Conservation (phyloP, 352 stramenopile genomes). For the Phytophthora capsici region DNA sequence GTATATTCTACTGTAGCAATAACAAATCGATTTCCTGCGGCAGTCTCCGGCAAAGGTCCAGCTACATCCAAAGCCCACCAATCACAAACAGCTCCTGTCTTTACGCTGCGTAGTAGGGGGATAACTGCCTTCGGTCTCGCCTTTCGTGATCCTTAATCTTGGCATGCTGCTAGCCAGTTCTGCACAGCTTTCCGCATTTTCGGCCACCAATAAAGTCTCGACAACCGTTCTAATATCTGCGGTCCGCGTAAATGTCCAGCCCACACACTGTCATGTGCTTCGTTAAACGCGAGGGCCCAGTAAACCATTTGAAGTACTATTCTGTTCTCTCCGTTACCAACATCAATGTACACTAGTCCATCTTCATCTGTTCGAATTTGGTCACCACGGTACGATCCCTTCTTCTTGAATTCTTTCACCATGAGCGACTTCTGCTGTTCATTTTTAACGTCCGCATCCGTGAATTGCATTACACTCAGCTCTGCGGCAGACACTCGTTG, state of each 20-base stretch:
- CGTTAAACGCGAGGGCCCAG: constrained; percentile 10
- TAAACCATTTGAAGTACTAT: background rate
- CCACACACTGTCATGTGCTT: constrained; percentile 14
- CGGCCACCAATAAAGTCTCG: constrained; percentile 8
- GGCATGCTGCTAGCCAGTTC: background rate
- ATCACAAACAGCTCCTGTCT: constrained; percentile 11
- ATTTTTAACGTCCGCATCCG: no score
- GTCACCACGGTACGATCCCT: no score
- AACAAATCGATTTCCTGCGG: constrained; percentile 13
- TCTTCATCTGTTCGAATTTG: background rate
- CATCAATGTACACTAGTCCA: background rate
- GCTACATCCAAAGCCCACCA: constrained; percentile 22
- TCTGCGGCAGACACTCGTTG: no score
- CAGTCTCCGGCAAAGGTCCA: constrained; percentile 10
- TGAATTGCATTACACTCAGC: no score
- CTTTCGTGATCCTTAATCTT: constrained; percentile 26
- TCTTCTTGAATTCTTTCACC: no score
- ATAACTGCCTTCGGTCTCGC: constrained; percentile 8
- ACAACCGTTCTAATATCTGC: background rate
- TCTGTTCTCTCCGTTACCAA: background rate
- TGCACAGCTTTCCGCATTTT: background rate
- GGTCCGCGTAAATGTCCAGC: background rate
- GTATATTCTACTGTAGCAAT: constrained; percentile 24
- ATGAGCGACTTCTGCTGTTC: no score
- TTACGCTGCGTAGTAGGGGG: constrained; percentile 15